Conservation (phyloP, 2,329 filamentous ascomycete genomes). For the Cladophialophora yegresii region DNA sequence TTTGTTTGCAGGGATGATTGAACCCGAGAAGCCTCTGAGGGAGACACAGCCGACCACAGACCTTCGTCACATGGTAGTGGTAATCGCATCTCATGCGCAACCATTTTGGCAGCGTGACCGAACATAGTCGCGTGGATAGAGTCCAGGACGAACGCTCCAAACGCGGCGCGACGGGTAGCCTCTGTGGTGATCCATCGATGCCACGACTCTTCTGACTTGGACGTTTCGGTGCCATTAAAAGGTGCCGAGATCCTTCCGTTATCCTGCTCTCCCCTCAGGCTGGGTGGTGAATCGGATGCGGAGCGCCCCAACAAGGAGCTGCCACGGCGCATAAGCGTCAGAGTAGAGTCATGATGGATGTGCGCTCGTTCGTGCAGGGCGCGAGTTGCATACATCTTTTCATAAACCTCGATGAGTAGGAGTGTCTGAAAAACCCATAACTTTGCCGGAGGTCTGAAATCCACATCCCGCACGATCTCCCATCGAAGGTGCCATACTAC, state of each 20-base stretch:
- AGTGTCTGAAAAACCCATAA: slow-evolving; percentile 94
- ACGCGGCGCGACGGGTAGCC: slow-evolving; percentile 83
- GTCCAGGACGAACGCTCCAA: slow-evolving; percentile 92
- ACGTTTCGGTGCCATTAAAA: slow-evolving; percentile 56
- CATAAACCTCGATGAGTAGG: slow-evolving; percentile 85
- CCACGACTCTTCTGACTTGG: slow-evolving; percentile 85
- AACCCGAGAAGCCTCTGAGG: slow-evolving; percentile 79
- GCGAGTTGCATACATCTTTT: slow-evolving; percentile 96
- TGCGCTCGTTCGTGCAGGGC: slow-evolving; percentile 91
- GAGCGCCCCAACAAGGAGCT: slow-evolving; percentile 86
- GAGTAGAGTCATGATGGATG: slow-evolving; percentile 92
- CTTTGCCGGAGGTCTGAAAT: slow-evolving; percentile 88
- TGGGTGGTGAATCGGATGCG: slow-evolving; percentile 79
- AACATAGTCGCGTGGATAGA: slow-evolving; percentile 98
- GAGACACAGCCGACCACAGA: slow-evolving; percentile 86
- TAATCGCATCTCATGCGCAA: slow-evolving; percentile 89
- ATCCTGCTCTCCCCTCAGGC: slow-evolving; percentile 63
- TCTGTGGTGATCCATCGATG: slow-evolving; percentile 94
- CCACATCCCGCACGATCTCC: slow-evolving; percentile 90
- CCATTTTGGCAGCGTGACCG: slow-evolving; percentile 94
- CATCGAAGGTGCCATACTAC: slow-evolving; percentile 90
- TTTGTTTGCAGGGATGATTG: slow-evolving; percentile 78
- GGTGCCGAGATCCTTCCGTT: slow-evolving; percentile 41
- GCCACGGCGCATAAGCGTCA: slow-evolving; percentile 92
- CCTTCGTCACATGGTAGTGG: slow-evolving; percentile 90